Conservation (phyloP, 1,284 basidiomycete genomes). For the Cryptococcus sp. region DNA sequence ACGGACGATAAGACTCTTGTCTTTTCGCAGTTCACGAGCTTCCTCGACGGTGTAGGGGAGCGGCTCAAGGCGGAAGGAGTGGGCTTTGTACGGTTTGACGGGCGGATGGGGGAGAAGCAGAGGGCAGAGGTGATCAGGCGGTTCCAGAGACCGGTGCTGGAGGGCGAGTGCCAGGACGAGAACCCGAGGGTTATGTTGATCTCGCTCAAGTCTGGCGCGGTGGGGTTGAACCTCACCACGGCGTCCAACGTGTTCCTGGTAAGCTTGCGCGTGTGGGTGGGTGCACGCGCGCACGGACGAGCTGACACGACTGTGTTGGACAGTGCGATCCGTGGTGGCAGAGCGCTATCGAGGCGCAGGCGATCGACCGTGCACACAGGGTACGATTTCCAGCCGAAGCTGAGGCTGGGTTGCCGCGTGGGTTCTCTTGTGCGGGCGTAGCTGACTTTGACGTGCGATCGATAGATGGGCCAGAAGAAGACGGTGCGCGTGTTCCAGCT, state of each 20-base stretch:
- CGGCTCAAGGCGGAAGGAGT: constrained; percentile 66
- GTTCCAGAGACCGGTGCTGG: constrained; percentile 62
- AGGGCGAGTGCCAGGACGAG: constrained; percentile 30
- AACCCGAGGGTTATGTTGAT: constrained; percentile 80
- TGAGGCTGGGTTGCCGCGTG: constrained; percentile 42
- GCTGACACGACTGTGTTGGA: constrained; percentile 10
- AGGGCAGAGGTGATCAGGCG: constrained; percentile 59
- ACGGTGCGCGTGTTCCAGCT: constrained; percentile 80
- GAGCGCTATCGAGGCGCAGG: constrained; percentile 80
- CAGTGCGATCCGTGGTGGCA: constrained; percentile 64
- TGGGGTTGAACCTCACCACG: constrained; percentile 82
- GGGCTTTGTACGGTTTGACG: constrained; percentile 73
- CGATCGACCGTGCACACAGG: constrained; percentile 75
- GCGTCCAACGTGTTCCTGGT: constrained; percentile 86
- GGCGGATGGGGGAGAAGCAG: constrained; percentile 69
- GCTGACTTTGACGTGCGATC: constrained; percentile 1
- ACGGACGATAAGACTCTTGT: constrained; percentile 71
- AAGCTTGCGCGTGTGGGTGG: constrained; percentile 44
- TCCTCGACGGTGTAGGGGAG: constrained; percentile 72
- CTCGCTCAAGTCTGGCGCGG: constrained; percentile 70
- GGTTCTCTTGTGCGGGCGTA: too few species aligned
- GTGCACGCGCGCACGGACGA: constrained; percentile 32
- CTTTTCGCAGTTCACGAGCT: constrained; percentile 80
- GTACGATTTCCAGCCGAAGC: constrained; percentile 27
- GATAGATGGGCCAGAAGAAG: constrained; percentile 69